phyloP scores from a whole-genome alignment of 2,329 filamentous ascomycete genomes.

The Fusarium sp. region DNA sequence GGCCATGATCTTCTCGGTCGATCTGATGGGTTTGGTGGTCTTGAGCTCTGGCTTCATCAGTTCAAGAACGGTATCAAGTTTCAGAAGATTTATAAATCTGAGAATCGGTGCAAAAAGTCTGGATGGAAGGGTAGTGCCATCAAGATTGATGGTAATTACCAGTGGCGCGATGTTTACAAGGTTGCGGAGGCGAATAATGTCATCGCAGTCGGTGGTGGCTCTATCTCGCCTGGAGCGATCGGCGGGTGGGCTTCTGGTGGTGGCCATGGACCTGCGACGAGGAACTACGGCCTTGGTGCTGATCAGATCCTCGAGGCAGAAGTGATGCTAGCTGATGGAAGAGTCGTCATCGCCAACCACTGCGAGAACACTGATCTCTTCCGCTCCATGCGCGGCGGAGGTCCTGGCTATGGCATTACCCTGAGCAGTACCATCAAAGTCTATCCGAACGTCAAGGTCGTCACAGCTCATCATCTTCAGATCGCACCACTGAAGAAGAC shows the following conservation, averaged over 20 bases:
- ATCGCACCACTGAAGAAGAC: conserved; percentile 19
- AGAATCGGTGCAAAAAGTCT: conserved; percentile 1
- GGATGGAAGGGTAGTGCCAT: conserved; percentile 15
- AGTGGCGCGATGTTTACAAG: conserved; percentile 30
- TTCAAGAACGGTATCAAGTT: conserved; percentile 19
- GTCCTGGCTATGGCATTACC: conserved; percentile 20
- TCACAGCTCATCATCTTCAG: conserved; percentile 14
- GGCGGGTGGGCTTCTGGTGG: conserved; percentile 28
- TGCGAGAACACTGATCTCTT: conserved; percentile 25
- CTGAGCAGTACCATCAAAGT: conserved; percentile 27
- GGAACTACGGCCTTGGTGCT: conserved; percentile 24
- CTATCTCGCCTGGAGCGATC: conserved; percentile 23
- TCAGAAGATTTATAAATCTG: not conserved
- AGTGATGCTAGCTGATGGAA: conserved; percentile 21
- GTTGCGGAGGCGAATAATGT: conserved; percentile 19
- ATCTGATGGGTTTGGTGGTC: conserved; percentile 22
- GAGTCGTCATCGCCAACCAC: conserved; percentile 15
- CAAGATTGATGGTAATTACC: conserved; percentile 21
- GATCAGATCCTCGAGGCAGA: conserved; percentile 28
- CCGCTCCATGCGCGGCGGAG: conserved; percentile 21
- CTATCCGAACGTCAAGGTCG: conserved; percentile 11
- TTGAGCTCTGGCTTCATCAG: conserved; percentile 27
- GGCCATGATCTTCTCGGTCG: conserved; percentile 27
- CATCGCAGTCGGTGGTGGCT: conserved; percentile 25
- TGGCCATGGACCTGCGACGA: conserved; percentile 23